Percentiles rank a stretch among this genome's conserved stretches.
Evolutionary conservation across 495 filamentous ascomycete species (phyloP).

Genomic region (Baudoinia panamericana): DNA sequence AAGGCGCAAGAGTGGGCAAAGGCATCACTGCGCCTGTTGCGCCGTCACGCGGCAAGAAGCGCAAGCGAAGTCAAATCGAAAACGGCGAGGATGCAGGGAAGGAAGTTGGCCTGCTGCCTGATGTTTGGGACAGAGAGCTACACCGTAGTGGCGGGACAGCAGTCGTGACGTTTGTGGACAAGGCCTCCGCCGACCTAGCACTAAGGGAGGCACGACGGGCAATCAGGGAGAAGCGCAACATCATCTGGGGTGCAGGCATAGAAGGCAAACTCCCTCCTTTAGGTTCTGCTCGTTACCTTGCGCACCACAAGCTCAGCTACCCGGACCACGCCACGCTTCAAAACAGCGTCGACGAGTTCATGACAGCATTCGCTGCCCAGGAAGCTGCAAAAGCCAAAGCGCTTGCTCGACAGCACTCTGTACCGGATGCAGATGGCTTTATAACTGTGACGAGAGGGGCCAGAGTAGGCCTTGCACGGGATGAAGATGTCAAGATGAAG

Average conservation of each 20-base stretch:
- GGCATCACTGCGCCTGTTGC: constrained; percentile 15
- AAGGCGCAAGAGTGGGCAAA: constrained; percentile 31
- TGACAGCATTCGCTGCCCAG: constrained; percentile 53
- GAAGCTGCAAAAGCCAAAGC: constrained; percentile 53
- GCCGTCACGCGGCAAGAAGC: constrained; percentile 28
- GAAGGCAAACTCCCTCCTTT: constrained; percentile 12
- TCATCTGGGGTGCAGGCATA: constrained; percentile 37
- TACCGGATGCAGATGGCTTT: constrained; percentile 91
- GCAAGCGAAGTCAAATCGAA: constrained; percentile 36
- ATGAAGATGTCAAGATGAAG: constrained; percentile 60
- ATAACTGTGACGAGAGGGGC: constrained; percentile 76
- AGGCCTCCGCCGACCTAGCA: constrained; percentile 54
- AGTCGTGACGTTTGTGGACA: constrained; percentile 71
- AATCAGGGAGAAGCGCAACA: constrained; percentile 41
- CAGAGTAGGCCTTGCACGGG: constrained; percentile 49
- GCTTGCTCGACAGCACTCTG: constrained; percentile 49
- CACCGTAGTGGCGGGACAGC: constrained; percentile 62
- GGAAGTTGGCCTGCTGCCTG: constrained; percentile 40
- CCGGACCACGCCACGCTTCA: constrained; percentile 53
- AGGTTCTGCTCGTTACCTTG: constrained; percentile 37
- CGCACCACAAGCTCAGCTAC: constrained; percentile 54
- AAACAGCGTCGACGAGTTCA: constrained; percentile 63
- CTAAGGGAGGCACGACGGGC: constrained; percentile 58
- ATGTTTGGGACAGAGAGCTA: constrained; percentile 62
- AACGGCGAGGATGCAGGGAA: constrained; percentile 33